Conservation (phyloP, 208 protist genomes). For the Acanthamoeba polyphaga region DNA sequence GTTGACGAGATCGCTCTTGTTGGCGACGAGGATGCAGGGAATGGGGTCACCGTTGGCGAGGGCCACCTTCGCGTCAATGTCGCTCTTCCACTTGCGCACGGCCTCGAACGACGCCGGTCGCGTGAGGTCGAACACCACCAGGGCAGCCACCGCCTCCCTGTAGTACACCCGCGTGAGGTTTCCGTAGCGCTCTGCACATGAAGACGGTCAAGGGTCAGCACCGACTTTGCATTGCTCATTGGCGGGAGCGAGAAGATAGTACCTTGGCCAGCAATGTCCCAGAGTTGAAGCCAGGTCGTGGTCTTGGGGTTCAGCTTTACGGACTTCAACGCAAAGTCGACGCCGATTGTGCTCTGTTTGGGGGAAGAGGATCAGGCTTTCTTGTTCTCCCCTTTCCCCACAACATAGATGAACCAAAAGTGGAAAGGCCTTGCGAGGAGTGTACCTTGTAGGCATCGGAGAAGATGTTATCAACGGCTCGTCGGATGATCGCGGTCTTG, state of each 20-base stretch:
- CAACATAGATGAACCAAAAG: neutral
- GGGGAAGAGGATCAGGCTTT: neutral
- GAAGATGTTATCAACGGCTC: constrained; percentile 94
- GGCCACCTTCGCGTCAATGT: constrained; percentile 79
- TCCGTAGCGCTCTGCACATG: constrained; percentile 76
- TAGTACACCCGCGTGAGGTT: constrained; percentile 72
- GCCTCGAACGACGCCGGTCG: constrained; percentile 68
- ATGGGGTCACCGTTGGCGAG: constrained; percentile 75
- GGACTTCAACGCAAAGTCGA: constrained; percentile 66
- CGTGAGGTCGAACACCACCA: constrained; percentile 84
- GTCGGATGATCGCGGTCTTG: constrained; percentile 93
- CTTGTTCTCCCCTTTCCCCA: neutral
- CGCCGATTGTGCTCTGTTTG: constrained; percentile 44
- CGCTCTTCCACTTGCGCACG: constrained; percentile 78
- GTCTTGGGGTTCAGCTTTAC: neutral
- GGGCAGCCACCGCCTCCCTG: constrained; percentile 71
- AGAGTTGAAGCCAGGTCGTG: constrained; percentile 60
- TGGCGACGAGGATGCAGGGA: constrained; percentile 80
- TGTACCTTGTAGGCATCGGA: constrained; percentile 90
- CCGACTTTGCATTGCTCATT: neutral
- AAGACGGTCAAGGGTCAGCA: neutral
- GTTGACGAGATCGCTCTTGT: constrained; percentile 76
- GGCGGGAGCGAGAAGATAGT: neutral
- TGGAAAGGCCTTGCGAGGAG: neutral
- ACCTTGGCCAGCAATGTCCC: constrained; percentile 67